Conservation (phyloP, 176 grass and related monocot genomes). For the Stipa capillata region DNA sequence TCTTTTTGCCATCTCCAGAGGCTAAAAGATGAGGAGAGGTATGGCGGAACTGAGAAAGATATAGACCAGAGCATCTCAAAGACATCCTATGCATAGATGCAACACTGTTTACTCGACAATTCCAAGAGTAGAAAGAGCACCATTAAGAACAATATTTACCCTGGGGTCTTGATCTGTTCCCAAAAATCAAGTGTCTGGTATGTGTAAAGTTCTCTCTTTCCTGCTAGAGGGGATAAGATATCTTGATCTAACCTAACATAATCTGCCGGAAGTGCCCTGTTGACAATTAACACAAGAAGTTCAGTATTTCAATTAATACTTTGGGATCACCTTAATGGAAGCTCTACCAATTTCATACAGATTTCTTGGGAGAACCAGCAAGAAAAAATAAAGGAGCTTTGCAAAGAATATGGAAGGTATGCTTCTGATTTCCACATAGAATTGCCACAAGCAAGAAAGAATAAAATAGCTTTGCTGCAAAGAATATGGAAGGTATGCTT, state of each 20-base stretch:
- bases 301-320: background rate
- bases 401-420: too few species aligned
- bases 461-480: background rate
- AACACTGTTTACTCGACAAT: background rate
- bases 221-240: constrained; percentile 93
- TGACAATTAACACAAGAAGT: constrained; percentile 29
- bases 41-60: constrained; percentile 71
- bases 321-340: background rate
- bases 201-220: constrained; percentile 95
- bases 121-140: background rate
- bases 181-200: constrained; percentile 93
- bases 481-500: background rate
- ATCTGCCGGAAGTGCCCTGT: constrained; percentile 86
- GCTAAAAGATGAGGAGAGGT: constrained; percentile 83
- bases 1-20: constrained; percentile 64
- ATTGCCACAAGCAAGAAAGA: too few species aligned
- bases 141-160: constrained; percentile 34
- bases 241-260: constrained; percentile 99
- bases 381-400: too few species aligned
- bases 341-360: background rate
- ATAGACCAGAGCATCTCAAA: constrained; percentile 88
- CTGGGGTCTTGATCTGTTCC: constrained; percentile 99
- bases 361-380: background rate
- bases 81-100: constrained; percentile 72
- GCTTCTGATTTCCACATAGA: background rate